phyloP scores from a whole-genome alignment of 306 rosid genomes.

The cucumber (Cucumis sativus) region DNA sequence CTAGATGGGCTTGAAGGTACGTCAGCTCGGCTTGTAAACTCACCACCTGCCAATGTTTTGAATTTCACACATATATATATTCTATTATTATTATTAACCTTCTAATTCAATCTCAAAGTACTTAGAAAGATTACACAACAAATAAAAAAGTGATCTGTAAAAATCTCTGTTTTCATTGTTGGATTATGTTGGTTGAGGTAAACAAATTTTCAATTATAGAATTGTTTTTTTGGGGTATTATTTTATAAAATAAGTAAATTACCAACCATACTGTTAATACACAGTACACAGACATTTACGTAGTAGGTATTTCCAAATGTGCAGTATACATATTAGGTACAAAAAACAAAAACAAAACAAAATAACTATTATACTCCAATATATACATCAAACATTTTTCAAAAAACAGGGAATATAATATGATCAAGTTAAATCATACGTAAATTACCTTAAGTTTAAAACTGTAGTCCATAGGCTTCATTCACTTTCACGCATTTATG shows the following conservation, averaged over 20 bases:
- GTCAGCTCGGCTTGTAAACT: conserved; percentile 84
- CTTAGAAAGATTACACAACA: background rate
- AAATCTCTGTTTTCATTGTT: background rate
- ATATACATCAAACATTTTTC: background rate
- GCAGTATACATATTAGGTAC: background rate
- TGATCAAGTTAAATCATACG: background rate
- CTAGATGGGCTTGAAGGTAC: conserved; percentile 67
- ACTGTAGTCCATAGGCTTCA: background rate
- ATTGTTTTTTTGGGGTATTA: background rate
- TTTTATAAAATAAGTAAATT: background rate
- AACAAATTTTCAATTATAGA: background rate
- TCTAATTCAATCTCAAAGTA: background rate
- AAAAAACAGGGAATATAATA: background rate
- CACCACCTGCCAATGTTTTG: conserved; percentile 33
- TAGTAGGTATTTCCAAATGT: background rate
- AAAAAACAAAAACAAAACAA: background rate
- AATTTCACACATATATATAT: background rate
- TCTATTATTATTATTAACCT: background rate
- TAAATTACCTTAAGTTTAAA: background rate
- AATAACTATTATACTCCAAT: background rate
- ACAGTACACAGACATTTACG: background rate
- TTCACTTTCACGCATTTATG: background rate
- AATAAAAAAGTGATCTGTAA: background rate
- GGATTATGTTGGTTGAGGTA: too few relatives aligned
- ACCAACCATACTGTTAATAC: background rate